Evolutionary conservation across 192 early-diverging fungal genomes (phyloP), one percentile per base, ranked within the genome.

Genomic region (Podochytrium sp.): DNA sequence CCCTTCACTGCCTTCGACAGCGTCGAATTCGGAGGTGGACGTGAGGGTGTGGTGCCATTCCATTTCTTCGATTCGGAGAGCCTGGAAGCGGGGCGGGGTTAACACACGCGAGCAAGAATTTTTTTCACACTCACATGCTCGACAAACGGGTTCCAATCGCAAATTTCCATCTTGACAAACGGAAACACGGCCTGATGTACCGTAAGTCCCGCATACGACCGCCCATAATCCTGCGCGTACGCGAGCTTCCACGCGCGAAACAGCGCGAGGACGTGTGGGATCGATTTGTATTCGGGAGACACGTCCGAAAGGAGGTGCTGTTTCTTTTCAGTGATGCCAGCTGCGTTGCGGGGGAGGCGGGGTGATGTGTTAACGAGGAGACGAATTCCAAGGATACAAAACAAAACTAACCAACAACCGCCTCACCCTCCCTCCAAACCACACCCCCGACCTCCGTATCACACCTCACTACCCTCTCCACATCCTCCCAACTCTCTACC

Each of bases 131-230:
- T 59, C 33, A 64, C 42, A 34, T 40, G 23, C 32, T 41, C 38
- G 6, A 42, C 40, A 10, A 74, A 74, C 29, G 72, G 72, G 51
- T 74, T 40, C 72, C 72, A 74, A 55, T 74, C 72, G 32, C n/a
- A 33, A 55, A 71, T 56, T 56, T 71, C 37, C 14, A 71, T 71
- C 50, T 65, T 62, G 30, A 74, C 62, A 55, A 74, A 74, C 3
- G 62, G 72, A 1, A 39, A n/a, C 35, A 74, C 30, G 1, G 62
- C 72, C 33, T 62, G 62, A 53, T 62, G 72, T 18, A 74, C 59
- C 16, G 60, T 65, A 0, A 74, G 59, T 29, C 60, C 41, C n/a
- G 72, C 72, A 55, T 37, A 74, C 0, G 30, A 37, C 1, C 72
- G 72, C 18, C 14, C 5, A 65, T 35, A 74, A 37, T 74, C 72